Conservation (phyloP, 768 basidiomycete genomes). For the Suillus tomentosus region DNA sequence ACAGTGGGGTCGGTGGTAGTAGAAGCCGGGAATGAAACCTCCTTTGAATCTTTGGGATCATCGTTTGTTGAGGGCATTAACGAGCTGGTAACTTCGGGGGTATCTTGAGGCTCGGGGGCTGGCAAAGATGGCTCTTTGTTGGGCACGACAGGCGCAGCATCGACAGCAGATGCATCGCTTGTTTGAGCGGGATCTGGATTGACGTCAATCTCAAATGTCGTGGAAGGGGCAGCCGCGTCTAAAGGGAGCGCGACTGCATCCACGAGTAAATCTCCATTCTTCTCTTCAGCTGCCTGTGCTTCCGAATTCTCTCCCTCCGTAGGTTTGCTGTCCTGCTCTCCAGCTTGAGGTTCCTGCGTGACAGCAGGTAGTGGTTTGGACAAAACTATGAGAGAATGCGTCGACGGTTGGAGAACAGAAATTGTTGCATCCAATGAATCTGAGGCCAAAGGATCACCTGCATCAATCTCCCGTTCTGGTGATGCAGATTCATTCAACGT, state of each 20-base stretch:
- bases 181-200: not conserved
- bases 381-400: constrained; percentile 22
- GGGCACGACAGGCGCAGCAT: not conserved
- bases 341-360: constrained; percentile 4
- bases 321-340: not conserved
- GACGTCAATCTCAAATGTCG: not conserved
- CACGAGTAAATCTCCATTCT: not conserved
- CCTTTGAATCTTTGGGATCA: constrained; percentile 8
- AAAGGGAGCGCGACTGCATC: not conserved
- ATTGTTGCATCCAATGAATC: constrained; percentile 8
- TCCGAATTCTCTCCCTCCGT: not conserved
- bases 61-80: not conserved
- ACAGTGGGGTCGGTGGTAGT: constrained; percentile 18
- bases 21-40: constrained; percentile 26
- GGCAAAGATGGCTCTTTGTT: not conserved
- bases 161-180: not conserved
- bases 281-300: constrained; percentile 4
- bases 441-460: not conserved
- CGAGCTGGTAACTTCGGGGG: not conserved
- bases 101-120: not conserved
- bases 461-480: constrained; percentile 1
- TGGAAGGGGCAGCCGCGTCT: not conserved
- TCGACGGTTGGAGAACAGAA: constrained; percentile 17
- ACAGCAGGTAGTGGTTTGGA: constrained; percentile 3
- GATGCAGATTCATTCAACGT: constrained; percentile 28